A percentile compares a stretch with the other conserved stretches of the same genome.
Evolutionary conservation across 208 protist genomes (phyloP).

Genomic region (Acanthamoeba triangularis): DNA sequence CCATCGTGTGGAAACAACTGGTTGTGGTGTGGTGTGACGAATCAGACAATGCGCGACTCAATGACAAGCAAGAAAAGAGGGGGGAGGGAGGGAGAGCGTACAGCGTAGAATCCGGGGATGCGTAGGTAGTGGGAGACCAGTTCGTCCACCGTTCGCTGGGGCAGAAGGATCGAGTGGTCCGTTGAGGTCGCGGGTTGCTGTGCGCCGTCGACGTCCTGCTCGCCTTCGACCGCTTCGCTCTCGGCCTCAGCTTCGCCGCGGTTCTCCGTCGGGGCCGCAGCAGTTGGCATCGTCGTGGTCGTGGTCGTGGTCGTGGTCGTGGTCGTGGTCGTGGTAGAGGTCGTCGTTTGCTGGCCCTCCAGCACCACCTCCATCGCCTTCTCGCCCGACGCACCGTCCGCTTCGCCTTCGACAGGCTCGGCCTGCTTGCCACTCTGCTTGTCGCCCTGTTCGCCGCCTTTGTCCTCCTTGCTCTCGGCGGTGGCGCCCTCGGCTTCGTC

Average conservation of each 20-base stretch:
- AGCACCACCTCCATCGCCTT: no score
- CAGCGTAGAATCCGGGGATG: constrained; percentile 16
- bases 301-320: no score
- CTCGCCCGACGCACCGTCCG: no score
- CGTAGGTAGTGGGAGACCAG: not conserved
- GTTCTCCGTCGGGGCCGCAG: not conserved
- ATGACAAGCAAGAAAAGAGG: not conserved
- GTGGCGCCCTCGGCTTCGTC: not conserved
- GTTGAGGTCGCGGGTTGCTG: not conserved
- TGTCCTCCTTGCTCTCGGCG: not conserved
- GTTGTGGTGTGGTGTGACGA: not conserved
- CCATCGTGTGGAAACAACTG: not conserved
- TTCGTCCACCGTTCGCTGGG: not conserved
- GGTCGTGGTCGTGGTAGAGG: no score
- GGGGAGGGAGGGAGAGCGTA: no score
- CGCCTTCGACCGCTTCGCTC: not conserved
- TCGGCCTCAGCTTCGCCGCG: not conserved
- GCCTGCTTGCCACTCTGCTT: no score
- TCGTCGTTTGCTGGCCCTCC: no score
- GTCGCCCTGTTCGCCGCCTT: no score
- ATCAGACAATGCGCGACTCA: not conserved
- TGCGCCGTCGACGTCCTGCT: not conserved
- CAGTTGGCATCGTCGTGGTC: not conserved
- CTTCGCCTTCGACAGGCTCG: no score
- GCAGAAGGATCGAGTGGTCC: not conserved